Percentiles rank a stretch among this genome's conserved stretches.
Conservation (phyloP, 2,329 filamentous ascomycete species). For the Zymoseptoria passerinii region DNA sequence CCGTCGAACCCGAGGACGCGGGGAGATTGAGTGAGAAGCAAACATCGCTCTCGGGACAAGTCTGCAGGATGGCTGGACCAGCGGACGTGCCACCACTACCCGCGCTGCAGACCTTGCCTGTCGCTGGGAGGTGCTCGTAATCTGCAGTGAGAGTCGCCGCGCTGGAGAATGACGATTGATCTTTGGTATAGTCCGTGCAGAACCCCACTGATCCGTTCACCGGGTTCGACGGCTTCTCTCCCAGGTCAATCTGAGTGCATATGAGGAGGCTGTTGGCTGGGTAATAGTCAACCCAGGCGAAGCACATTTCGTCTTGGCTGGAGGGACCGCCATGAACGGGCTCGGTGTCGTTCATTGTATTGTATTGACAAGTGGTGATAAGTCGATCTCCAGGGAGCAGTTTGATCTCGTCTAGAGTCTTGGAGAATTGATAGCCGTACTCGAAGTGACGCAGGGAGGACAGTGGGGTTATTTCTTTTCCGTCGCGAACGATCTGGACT, state of each 20-base stretch:
- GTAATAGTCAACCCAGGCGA: constrained; percentile 17
- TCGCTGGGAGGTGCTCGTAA: constrained; percentile 3
- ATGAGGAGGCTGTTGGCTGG: constrained; percentile 11
- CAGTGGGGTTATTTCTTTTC: constrained; percentile 11
- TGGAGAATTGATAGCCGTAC: constrained; percentile 17
- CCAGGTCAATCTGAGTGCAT: constrained; percentile 13
- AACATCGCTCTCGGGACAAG: constrained; percentile 18
- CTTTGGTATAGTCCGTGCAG: constrained; percentile 7
- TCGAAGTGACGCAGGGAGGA: constrained; percentile 13
- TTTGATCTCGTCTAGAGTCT: constrained; percentile 10
- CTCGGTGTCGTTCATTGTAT: constrained; percentile 13
- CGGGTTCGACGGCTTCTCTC: not conserved
- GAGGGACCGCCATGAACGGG: constrained; percentile 13
- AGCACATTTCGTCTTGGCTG: constrained; percentile 15
- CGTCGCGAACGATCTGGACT: constrained; percentile 14
- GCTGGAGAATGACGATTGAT: constrained; percentile 3
- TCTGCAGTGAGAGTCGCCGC: constrained; percentile 3
- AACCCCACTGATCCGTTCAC: constrained; percentile 10
- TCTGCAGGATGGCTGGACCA: not conserved
- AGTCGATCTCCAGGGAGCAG: constrained; percentile 14
- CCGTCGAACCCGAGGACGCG: constrained; percentile 36
- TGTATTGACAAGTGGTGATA: constrained; percentile 16
- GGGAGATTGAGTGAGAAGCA: constrained; percentile 49
- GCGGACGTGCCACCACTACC: not conserved
- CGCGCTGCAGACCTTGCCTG: constrained; percentile 7